A percentile compares a stretch with the other conserved stretches of the same genome.
Conservation (phyloP, 78 protist species). For the Speleostelium caveatum region DNA sequence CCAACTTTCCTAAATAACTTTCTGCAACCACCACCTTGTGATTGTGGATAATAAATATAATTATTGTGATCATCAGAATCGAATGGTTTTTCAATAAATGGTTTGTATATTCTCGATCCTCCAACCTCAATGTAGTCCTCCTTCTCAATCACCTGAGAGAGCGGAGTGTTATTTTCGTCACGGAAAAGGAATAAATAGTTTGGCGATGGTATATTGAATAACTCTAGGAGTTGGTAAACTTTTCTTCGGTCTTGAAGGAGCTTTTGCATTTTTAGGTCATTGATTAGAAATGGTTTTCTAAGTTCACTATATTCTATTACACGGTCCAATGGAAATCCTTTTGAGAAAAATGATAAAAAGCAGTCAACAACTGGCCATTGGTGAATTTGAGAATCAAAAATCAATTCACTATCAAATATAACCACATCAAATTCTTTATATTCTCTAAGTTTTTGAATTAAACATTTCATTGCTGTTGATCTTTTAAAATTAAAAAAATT, state of each 20-base stretch:
- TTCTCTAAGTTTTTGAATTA: conserved; percentile 27
- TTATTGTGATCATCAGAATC: conserved; percentile 96
- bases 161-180: neutral
- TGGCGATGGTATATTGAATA: conserved; percentile 77
- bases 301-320: conserved; percentile 73
- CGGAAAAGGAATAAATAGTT: conserved; percentile 13
- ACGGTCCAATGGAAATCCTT: conserved; percentile 91
- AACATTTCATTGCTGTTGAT: conserved; percentile 42
- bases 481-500: neutral
- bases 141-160: neutral
- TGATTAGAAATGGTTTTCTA: conserved; percentile 82
- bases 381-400: conserved; percentile 62
- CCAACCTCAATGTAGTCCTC: conserved; percentile 71
- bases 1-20: conserved; percentile 94
- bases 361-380: conserved; percentile 91
- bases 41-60: conserved; percentile 90
- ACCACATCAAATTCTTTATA: conserved; percentile 18
- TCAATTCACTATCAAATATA: conserved; percentile 1
- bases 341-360: conserved; percentile 86
- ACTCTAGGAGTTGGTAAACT: conserved; percentile 70
- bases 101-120: conserved; percentile 89
- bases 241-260: conserved; percentile 55
- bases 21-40: conserved; percentile 91
- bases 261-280: conserved; percentile 85
- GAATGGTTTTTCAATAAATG: conserved; percentile 97